Base-by-base conservation (phyloP, 176 grass and related monocot species). In the Cocos nucifera region DNA sequence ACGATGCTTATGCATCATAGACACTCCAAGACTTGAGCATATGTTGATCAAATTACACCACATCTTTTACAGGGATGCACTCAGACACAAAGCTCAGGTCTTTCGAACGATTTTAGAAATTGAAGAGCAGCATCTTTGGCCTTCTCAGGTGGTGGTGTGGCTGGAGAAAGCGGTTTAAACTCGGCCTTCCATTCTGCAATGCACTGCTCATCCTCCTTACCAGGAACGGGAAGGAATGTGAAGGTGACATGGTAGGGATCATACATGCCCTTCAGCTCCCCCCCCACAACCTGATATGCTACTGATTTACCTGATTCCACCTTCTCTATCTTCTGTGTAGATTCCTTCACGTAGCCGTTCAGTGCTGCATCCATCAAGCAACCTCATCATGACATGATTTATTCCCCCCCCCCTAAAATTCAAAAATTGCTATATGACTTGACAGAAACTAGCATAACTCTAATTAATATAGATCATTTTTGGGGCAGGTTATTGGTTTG, bases 321-420 rank as follows among this genome's bases (percentile, higher is more conserved):
- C 75, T 73, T 84, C 44, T 79, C 71, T 16, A 84, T 71, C 76
- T 67, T 84, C 56, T 84, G 76, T 4, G 71, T 48, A 3, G 71
- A 79, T 50, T 84, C 71, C 59, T 84, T 75, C 25, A 79, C 81
- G 29, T 69, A 84, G 29, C 72, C 27, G 4, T 71, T 65, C 55
- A 75, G 59, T 49, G 59, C 81, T 84, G 17, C 30, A 32, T 32
- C 30, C 30, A 32, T 7, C 58, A 55, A 10, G 52, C 59, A 55
- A 63, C 54, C 24, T 20, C 4, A 7, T 49, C 4, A 44, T 5
- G 15, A 19, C 49, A 51, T 65, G 9, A 8, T 17, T 3, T 27
- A n/a, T n/a, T 21, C 21, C 15, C 0, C 17, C 39, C 5, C 15
- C 2, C 9, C 4, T 17, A n/a, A 65, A 44, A 44, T 14, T 15